Conservation (phyloP, 768 basidiomycete genomes). For the Ephemerocybe angulata region DNA sequence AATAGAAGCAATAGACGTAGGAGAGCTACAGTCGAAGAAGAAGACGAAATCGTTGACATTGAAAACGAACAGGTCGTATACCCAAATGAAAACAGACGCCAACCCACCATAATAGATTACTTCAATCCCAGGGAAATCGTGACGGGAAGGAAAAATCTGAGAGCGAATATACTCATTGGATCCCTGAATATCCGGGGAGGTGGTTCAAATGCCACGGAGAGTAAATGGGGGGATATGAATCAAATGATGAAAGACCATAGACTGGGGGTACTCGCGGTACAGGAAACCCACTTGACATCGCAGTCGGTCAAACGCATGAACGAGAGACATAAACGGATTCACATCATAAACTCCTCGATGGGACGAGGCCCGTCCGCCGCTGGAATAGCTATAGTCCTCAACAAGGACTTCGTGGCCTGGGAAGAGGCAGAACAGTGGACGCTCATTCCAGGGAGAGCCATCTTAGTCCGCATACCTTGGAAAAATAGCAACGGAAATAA, state of each 20-base stretch:
- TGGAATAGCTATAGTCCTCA: constrained; percentile 32
- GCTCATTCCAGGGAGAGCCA: constrained; percentile 26
- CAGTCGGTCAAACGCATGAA: not conserved
- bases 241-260: constrained; percentile 2
- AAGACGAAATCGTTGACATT: too few relatives aligned
- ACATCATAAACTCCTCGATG: constrained; percentile 16
- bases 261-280: constrained; percentile 1
- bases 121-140: not conserved
- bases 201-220: not conserved
- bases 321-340: not conserved
- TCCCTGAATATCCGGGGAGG: constrained; percentile 13
- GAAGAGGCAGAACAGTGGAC: not conserved
- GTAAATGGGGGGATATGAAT: constrained; percentile 11
- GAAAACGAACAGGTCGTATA: not conserved
- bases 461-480: constrained; percentile 15
- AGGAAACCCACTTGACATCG: constrained; percentile 7
- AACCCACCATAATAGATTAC: not conserved
- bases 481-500: constrained; percentile 6
- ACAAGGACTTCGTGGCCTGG: constrained; percentile 21
- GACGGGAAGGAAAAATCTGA: not conserved
- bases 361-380: constrained; percentile 13
- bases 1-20: too few relatives aligned
- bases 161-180: constrained; percentile 3
- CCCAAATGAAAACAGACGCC: not conserved
- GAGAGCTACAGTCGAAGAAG: too few relatives aligned